phyloP scores from a whole-genome alignment of 495 filamentous ascomycete genomes.

The Rhypophila decipiens region DNA sequence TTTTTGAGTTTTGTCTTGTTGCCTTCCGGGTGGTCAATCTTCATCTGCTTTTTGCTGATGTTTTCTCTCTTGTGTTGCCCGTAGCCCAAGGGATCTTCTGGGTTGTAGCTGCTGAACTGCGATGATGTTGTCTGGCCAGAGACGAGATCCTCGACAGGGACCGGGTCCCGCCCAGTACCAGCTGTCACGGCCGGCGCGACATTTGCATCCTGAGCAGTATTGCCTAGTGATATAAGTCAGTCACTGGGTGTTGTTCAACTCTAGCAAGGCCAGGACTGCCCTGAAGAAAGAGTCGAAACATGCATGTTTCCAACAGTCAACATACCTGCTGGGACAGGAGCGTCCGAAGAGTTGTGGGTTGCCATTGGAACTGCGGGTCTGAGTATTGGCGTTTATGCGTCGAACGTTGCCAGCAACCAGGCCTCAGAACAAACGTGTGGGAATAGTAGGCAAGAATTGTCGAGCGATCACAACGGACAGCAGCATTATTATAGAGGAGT shows the following conservation, averaged over 20 bases:
- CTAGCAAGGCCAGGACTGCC: neutral
- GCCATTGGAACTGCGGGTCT: slow-evolving; percentile 10
- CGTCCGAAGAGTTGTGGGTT: slow-evolving; percentile 9
- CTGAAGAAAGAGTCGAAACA: neutral
- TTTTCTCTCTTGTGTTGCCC: slow-evolving; percentile 36
- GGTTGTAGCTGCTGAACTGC: slow-evolving; percentile 9
- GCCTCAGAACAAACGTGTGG: neutral
- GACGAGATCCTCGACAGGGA: neutral
- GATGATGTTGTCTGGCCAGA: slow-evolving; percentile 10
- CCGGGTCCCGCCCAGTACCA: neutral
- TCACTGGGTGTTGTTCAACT: neutral
- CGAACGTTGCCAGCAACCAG: neutral
- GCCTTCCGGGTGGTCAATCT: slow-evolving; percentile 37
- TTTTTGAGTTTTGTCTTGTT: slow-evolving; percentile 41
- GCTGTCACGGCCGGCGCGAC: slow-evolving; percentile 10
- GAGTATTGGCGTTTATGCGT: slow-evolving; percentile 10
- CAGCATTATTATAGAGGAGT: slow-evolving; percentile 9
- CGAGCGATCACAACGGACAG: slow-evolving; percentile 8
- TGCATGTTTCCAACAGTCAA: neutral
- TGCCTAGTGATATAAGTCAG: slow-evolving; percentile 8
- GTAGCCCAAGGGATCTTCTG: slow-evolving; percentile 33
- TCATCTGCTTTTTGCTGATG: slow-evolving; percentile 34
- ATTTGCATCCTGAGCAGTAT: slow-evolving; percentile 3
- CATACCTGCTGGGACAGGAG: slow-evolving; percentile 12
- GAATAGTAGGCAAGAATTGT: slow-evolving; percentile 13